Conservation (phyloP, 441 rosid genomes). For the Hypseocharis bilobata region DNA sequence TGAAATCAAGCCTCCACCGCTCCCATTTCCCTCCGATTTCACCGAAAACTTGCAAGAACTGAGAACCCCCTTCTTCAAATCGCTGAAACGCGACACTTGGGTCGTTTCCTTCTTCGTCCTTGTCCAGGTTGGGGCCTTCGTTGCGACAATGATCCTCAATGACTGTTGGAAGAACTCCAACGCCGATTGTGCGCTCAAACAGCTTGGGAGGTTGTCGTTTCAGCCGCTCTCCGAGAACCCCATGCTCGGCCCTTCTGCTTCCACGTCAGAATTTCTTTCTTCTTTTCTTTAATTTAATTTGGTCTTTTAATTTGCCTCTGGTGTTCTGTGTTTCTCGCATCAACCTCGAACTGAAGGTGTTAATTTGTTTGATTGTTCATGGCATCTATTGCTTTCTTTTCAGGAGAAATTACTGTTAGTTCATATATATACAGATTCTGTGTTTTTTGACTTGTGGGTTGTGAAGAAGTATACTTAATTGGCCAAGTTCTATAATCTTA, state of each 20-base stretch:
- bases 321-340: not conserved
- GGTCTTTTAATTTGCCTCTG: too few relatives aligned
- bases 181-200: constrained; percentile 40
- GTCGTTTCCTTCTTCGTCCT: constrained; percentile 60
- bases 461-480: not conserved
- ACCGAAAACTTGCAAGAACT: constrained; percentile 20
- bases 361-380: not conserved
- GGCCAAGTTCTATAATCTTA: too few relatives aligned
- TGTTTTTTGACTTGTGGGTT: not conserved
- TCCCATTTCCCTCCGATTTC: constrained; percentile 15
- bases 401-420: too few relatives aligned
- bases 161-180: constrained; percentile 46
- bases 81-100: constrained; percentile 61
- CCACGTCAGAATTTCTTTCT: constrained; percentile 38
- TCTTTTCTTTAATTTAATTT: not conserved
- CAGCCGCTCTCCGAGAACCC: constrained; percentile 80
- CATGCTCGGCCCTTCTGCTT: constrained; percentile 73
- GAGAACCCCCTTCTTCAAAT: constrained; percentile 53
- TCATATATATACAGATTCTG: not conserved
- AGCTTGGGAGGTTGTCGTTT: constrained; percentile 48
- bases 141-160: constrained; percentile 55
- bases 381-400: too few relatives aligned
- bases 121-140: constrained; percentile 54
- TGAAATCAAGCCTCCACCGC: constrained; percentile 21
- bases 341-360: not conserved